These are phyloP conservation scores for Babjeviella inositovora DNA, from an alignment of 805 yeast species.

Conservation along the genomic window DNA sequence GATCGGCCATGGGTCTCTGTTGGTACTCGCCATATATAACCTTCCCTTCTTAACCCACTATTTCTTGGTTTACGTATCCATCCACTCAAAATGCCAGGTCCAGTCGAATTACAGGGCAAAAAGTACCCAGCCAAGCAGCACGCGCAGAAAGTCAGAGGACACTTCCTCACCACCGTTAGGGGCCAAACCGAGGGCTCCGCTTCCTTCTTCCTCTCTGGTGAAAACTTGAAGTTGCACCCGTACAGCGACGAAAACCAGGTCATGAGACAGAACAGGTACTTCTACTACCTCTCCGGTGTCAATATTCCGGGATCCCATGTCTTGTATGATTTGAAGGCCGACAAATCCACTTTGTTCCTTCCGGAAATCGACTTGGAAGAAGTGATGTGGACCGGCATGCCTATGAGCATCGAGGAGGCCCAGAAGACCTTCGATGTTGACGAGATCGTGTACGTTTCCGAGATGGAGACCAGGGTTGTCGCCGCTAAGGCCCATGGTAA, in stretches of 20 bases:
- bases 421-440: slow-evolving; percentile 60
- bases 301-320: slow-evolving; percentile 66
- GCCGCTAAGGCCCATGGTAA: slow-evolving; percentile 9
- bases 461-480: slow-evolving; percentile 20
- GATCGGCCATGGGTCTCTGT: too few species aligned
- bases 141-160: slow-evolving; percentile 34
- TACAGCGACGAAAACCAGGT: slow-evolving; percentile 71
- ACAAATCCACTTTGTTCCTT: slow-evolving; percentile 53
- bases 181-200: too few species aligned
- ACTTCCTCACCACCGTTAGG: slow-evolving; percentile 11
- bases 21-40: too few species aligned
- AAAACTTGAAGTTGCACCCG: slow-evolving; percentile 37
- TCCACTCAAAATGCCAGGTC: too few species aligned
- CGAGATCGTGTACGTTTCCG: slow-evolving; percentile 49
- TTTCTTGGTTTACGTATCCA: too few species aligned
- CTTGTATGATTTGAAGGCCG: slow-evolving; percentile 33
- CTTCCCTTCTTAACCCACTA: too few species aligned
- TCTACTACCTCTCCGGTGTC: slow-evolving; percentile 75
- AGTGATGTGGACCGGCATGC: slow-evolving; percentile 94
- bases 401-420: slow-evolving; percentile 56
- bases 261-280: slow-evolving; percentile 82
- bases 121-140: slow-evolving; percentile 82
- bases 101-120: slow-evolving; percentile 8
- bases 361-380: slow-evolving; percentile 81
- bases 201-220: slow-evolving; percentile 48